These are phyloP conservation scores for Rhizophagus clarus DNA, from an alignment of 192 early-diverging fungal species.

Conservation along the genomic window DNA sequence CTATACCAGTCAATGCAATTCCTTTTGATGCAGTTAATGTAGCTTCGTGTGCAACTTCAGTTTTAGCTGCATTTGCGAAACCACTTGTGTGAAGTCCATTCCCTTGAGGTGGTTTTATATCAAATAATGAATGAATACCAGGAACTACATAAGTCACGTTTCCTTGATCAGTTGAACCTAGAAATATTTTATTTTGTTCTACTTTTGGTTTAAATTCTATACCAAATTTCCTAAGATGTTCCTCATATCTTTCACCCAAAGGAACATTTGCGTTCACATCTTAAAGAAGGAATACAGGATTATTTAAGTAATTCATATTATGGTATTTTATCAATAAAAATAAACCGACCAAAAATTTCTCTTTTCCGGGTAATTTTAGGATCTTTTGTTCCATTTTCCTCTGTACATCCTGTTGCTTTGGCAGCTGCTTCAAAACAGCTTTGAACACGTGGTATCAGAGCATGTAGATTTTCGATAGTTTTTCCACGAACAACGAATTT, in stretches of 20 bases:
- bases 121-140: conserved; percentile 44
- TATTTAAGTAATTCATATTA: too few relatives aligned
- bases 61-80: conserved; percentile 62
- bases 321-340: conserved; percentile 14
- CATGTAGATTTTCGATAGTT: conserved; percentile 46
- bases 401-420: conserved; percentile 51
- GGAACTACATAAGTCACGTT: conserved; percentile 68
- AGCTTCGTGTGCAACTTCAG: conserved; percentile 56
- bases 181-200: conserved; percentile 29
- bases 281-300: neutral
- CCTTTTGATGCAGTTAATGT: conserved; percentile 58
- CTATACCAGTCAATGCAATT: conserved; percentile 51
- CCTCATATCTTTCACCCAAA: conserved; percentile 39
- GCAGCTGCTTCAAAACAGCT: conserved; percentile 66
- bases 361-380: conserved; percentile 54
- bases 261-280: neutral
- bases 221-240: conserved; percentile 43
- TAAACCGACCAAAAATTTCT: conserved; percentile 57
- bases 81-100: conserved; percentile 61
- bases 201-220: conserved; percentile 30
- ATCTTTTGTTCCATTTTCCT: conserved; percentile 47
- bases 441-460: conserved; percentile 53
- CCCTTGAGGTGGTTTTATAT: conserved; percentile 30
- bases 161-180: conserved; percentile 71
- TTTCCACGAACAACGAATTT: conserved; percentile 62